These are phyloP conservation scores for Lepraria neglecta DNA, from an alignment of 495 filamentous ascomycete genomes.

Conservation along the genomic window DNA sequence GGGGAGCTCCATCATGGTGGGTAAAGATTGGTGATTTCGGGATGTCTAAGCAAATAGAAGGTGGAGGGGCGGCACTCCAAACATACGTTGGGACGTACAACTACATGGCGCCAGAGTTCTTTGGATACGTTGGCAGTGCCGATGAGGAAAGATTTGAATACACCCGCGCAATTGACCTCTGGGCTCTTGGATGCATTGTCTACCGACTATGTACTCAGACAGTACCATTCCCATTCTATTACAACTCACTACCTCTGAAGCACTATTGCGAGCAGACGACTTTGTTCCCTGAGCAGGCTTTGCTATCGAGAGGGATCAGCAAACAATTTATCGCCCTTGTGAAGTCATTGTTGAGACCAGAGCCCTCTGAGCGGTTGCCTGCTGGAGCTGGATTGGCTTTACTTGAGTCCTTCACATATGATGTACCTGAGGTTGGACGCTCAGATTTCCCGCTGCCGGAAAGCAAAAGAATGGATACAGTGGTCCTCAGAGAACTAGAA, in stretches of 20 bases:
- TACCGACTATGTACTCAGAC: neutral
- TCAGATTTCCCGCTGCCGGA: too few species aligned
- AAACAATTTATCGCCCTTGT: neutral
- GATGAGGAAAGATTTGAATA: neutral
- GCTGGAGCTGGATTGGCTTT: neutral
- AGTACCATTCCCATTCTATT: neutral
- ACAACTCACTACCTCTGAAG: neutral
- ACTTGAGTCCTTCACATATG: too few species aligned
- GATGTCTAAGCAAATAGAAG: conserved; percentile 3
- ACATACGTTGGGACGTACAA: conserved; percentile 5
- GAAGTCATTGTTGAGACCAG: neutral
- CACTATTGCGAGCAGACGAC: neutral
- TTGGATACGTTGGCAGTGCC: neutral
- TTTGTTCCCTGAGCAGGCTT: neutral
- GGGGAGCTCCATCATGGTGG: neutral
- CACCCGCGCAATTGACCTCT: neutral
- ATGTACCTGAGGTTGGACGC: too few species aligned
- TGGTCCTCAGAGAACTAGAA: too few species aligned
- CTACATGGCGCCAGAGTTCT: conserved; percentile 13
- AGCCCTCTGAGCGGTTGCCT: neutral
- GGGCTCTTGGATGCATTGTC: conserved; percentile 6
- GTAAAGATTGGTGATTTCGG: conserved; percentile 9
- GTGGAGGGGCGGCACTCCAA: neutral
- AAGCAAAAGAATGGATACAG: too few species aligned
- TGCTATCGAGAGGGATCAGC: neutral